Conservation (phyloP, 1,284 basidiomycete species). For the Fistulina hepatica region DNA sequence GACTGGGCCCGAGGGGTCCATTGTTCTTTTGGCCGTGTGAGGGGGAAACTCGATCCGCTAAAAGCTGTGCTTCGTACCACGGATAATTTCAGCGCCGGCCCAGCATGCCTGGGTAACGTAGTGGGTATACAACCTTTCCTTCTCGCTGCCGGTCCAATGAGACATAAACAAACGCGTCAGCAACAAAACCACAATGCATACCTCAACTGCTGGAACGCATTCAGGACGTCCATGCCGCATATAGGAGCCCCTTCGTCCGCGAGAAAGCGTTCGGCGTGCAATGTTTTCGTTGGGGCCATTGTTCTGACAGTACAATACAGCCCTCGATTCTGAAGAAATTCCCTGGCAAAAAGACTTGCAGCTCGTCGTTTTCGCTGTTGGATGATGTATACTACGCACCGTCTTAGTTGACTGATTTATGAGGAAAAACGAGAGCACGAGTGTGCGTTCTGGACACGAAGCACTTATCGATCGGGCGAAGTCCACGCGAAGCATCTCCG, state of each 20-base stretch:
- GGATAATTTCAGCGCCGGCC: slow-evolving; percentile 74
- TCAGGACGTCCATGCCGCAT: slow-evolving; percentile 53
- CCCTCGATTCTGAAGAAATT: too few species aligned
- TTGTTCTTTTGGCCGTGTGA: slow-evolving; percentile 27
- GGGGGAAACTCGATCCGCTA: not conserved
- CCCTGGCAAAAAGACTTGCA: too few species aligned
- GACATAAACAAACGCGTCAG: slow-evolving; percentile 3
- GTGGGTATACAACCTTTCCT: slow-evolving; percentile 71
- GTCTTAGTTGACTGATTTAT: too few species aligned
- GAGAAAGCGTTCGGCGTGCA: slow-evolving; percentile 43
- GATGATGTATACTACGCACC: too few species aligned
- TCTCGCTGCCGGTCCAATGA: slow-evolving; percentile 31
- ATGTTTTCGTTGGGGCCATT: slow-evolving; percentile 6
- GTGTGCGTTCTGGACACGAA: too few species aligned
- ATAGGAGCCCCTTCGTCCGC: slow-evolving; percentile 61
- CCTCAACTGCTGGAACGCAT: slow-evolving; percentile 61
- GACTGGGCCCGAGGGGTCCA: slow-evolving; percentile 56
- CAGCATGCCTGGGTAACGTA: slow-evolving; percentile 59
- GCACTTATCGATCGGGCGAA: too few species aligned
- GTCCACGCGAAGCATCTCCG: too few species aligned
- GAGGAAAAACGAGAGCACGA: too few species aligned
- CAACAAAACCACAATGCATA: slow-evolving; percentile 17
- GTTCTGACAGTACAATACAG: not conserved
- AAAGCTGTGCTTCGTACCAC: slow-evolving; percentile 27
- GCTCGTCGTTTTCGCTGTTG: too few species aligned